Percentiles rank a stretch among this genome's conserved stretches.
Conservation (phyloP, 306 rosid genomes). For the Castanea mollissima region DNA sequence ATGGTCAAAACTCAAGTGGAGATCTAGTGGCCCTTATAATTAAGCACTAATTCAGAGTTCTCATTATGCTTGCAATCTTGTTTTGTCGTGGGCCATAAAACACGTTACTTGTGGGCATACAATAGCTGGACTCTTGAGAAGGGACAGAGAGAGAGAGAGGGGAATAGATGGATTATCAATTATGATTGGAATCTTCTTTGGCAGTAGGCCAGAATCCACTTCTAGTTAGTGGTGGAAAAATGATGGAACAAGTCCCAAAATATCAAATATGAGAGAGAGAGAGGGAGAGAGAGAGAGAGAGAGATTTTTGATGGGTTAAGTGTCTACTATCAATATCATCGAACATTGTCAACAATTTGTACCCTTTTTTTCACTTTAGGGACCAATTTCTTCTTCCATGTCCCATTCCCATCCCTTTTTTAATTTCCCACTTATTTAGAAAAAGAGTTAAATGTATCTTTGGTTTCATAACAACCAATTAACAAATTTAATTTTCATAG, state of each 20-base stretch:
- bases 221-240: slow-evolving; percentile 32
- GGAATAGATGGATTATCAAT: neutral
- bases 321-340: too few species aligned
- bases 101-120: neutral
- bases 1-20: neutral
- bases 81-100: slow-evolving; percentile 25
- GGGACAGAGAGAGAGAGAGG: neutral
- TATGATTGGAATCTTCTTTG: neutral
- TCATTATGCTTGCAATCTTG: slow-evolving; percentile 16
- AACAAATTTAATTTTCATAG: too few species aligned
- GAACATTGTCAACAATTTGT: neutral
- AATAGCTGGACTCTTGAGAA: neutral
- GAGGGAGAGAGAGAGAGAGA: neutral
- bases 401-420: neutral
- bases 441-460: neutral
- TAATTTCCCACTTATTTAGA: slow-evolving; percentile 8
- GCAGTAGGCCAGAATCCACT: slow-evolving; percentile 21
- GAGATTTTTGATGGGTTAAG: neutral
- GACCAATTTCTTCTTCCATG: neutral
- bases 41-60: slow-evolving; percentile 20
- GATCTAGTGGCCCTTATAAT: slow-evolving; percentile 14
- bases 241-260: slow-evolving; percentile 27
- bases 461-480: neutral
- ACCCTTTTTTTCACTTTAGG: neutral
- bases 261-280: neutral